Conservation (phyloP, 345 rosid species). For the Pugionium dolabratum region DNA sequence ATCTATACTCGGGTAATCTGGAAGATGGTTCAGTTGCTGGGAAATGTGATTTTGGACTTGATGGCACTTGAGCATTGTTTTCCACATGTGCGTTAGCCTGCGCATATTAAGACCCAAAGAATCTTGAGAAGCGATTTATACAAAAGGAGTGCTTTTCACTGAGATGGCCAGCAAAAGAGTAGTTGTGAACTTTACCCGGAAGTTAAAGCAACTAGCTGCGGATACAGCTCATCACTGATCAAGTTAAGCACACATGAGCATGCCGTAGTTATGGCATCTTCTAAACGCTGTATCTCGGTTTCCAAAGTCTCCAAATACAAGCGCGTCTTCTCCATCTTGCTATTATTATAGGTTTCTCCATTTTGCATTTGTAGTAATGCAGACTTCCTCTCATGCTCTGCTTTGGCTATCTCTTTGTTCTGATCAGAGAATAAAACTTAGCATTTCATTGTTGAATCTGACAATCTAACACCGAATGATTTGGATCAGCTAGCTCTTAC, state of each 20-base stretch:
- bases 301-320: conserved; percentile 60
- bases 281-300: conserved; percentile 51
- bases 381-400: conserved; percentile 72
- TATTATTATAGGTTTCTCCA: conserved; percentile 52
- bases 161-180: conserved; percentile 15
- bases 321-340: conserved; percentile 65
- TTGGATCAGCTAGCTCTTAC: conserved; percentile 46
- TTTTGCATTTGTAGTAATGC: conserved; percentile 64
- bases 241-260: conserved; percentile 55
- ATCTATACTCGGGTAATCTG: conserved; percentile 49
- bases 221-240: conserved; percentile 78
- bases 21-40: conserved; percentile 62
- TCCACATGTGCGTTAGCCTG: conserved; percentile 80
- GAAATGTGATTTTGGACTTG: conserved; percentile 73
- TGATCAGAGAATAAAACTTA: conserved; percentile 33
- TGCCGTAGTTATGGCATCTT: conserved; percentile 57
- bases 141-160: background rate
- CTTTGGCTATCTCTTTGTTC: conserved; percentile 77
- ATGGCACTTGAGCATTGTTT: conserved; percentile 73
- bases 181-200: conserved; percentile 61
- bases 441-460: conserved; percentile 1
- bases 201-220: conserved; percentile 73
- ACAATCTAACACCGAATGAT: conserved; percentile 12
- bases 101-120: background rate
- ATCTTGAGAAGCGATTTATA: conserved; percentile 9